Base-by-base conservation (phyloP, 441 rosid species). In the Adansonia grandidieri region DNA sequence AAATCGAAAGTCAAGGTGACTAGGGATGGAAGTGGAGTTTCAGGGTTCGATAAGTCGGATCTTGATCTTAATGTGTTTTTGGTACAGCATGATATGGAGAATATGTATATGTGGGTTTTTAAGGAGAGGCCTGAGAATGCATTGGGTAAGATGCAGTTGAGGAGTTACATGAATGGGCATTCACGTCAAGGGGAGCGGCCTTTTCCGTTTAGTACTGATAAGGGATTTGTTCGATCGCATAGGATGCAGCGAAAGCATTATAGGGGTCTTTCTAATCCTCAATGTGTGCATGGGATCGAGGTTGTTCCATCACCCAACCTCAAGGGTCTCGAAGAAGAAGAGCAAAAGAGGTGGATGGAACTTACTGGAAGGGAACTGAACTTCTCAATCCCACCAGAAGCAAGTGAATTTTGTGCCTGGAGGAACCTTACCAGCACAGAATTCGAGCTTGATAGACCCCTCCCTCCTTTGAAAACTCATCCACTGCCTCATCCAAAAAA, bases 71-170 rank as follows among this genome's bases (percentile, higher is more conserved):
- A 91, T 53, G 89, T 87, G 74, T 91, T 91, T 73, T 66, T 91
- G 50, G 95, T 91, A 64, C 95, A 89, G 79, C 93, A 91, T 1
- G 95, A 91, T 80, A 89, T 91, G 95, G 95, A 91, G 85, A 91
- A 91, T 64, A 88, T 91, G 87, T 91, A 91, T 80, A 91, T 91
- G 95, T 89, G 95, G 93, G 91, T 86, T 65, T 91, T 91, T 40
- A 89, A 88, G 77, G 92, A 91, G 68, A 86, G 90, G 58, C 94
- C 94, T 0, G 92, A 89, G 80, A 91, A 89, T 79, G 91, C 92
- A 0, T 85, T 91, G 0, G 94, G 92, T 65, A 91, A 91, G 89
- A 91, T 91, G 92, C 94, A 91, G 80, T 54, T 91, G 64, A 81
- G 94, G 83, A 91, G 94, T 81, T 91, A 80, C 86, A 91, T 91